Base-by-base conservation (phyloP, 768 basidiomycete genomes). In the Suillus tomentosus region DNA sequence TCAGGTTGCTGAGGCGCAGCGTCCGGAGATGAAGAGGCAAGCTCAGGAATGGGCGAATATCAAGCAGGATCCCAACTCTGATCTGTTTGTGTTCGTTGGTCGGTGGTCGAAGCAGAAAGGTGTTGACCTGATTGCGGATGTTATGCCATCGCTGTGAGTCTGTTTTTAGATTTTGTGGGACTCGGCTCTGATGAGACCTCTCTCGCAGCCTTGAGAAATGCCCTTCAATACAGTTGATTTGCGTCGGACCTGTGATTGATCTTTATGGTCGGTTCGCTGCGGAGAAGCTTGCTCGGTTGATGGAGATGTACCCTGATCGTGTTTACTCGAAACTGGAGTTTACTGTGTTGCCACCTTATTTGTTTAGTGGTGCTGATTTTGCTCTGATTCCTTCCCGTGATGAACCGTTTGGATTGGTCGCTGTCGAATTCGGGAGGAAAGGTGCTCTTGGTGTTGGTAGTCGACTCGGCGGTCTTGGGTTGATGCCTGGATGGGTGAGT, bases 71-170 rank as follows among this genome's bases (percentile, higher is more conserved):
- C 90, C 95, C 1, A 80, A 92, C 45, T 87, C 94, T 2, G 94
- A 96, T 74, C 76, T 97, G 54, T 96, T 97, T 73, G 95, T 97
- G 66, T 96, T 97, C 77, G 95, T 97, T 67, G 95, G 95, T 73
- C 90, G 95, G 67, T 97, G 95, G 95, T 97, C 95, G 6, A 97
- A 96, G 77, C 95, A 97, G 77, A 97, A 97, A 77, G 95, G 92
- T 77, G 94, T 97, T n/a, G 95, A 97, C 78, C 80, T 97, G 51
- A 97, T 97, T 68, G 95, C 95, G 10, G 95, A 97, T 77, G 89
- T 97, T 66, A 92, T 97, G 92, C 95, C 95, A 27, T 84, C 86
- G 3, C 72, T 97, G 88, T 92, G 72, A 70, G 91, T 84, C 13
- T 0, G 34, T 10, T 15, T 5, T 22, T 24, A 3, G 0, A 39